These are phyloP conservation scores for Chenopodium formosanum DNA, from an alignment of 148 eudicot species.

Conservation along the genomic window DNA sequence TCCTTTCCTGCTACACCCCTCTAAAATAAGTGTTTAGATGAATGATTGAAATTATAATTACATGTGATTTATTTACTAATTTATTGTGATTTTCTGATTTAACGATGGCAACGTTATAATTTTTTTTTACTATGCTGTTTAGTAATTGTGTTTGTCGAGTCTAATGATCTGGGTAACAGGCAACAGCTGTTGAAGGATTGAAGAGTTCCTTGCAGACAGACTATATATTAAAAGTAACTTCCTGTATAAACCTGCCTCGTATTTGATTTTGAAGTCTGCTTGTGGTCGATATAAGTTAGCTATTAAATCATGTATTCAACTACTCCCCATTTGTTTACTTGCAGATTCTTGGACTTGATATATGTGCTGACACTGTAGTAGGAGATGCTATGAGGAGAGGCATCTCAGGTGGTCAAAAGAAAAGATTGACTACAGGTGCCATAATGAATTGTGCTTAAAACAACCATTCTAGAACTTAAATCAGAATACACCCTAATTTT, in stretches of 20 bases:
- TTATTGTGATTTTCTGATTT: neutral
- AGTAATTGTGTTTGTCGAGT: slow-evolving; percentile 2
- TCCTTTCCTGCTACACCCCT: neutral
- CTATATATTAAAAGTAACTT: slow-evolving; percentile 72
- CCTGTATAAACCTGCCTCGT: slow-evolving; percentile 17
- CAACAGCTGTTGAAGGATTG: slow-evolving; percentile 64
- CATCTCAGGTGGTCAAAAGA: slow-evolving; percentile 86
- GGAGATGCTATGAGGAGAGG: slow-evolving; percentile 92
- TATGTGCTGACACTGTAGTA: slow-evolving; percentile 64
- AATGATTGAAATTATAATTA: neutral
- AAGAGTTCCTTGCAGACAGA: slow-evolving; percentile 68
- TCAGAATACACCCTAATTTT: neutral
- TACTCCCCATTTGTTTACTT: neutral
- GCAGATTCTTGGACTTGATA: slow-evolving; percentile 83
- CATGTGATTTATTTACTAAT: neutral
- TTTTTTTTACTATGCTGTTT: neutral
- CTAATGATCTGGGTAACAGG: slow-evolving; percentile 42
- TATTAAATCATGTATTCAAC: neutral
- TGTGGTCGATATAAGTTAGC: neutral
- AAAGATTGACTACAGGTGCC: slow-evolving; percentile 75
- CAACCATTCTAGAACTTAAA: neutral
- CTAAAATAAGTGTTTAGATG: neutral
- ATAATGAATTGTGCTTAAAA: neutral
- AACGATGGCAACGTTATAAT: neutral
- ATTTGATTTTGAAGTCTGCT: neutral